Base-by-base conservation (phyloP, 305 asterid species). In the Solanum hybrid region DNA sequence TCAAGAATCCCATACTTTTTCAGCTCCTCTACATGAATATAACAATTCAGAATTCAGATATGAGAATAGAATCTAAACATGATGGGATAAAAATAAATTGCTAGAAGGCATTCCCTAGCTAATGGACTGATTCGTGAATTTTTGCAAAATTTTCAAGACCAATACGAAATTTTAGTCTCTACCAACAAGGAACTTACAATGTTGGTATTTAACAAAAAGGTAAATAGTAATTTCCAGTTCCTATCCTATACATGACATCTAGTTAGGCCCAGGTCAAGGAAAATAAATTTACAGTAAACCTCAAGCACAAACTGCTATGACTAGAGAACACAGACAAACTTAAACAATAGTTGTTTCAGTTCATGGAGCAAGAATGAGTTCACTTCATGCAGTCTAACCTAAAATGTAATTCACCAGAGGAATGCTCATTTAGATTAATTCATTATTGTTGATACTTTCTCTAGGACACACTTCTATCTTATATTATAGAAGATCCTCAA, bases 11-110 rank as follows among this genome's bases (percentile, higher is more conserved):
- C 99, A 92, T 95, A 92, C 91, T 95, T 95, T 90, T 89, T 91
- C 91, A 97, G 94, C 93, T 97, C 99, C 92, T 93, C 99, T 97
- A 97, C 98, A 94, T 61, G 87, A 89, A 91, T 77, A 92, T 69
- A 94, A 88, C 71, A 88, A 86, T 89, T 35, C 88, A 89, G 90
- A 88, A 80, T 89, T 74, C 90, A 81, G 88, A 86, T 61, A 79
- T 87, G 35, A 89, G 87, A 80, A 89, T 69, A 92, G 34, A 86
- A 92, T 86, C 90, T 33, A 76, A 92, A 83, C 87, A 61, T 86
- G 89, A 89, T n/a, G 74, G 81, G 13, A 34, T 74, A 36, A 20
- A 91, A 74, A 51, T 64, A 46, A 35, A 57, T 57, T 85, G 76
- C 88, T 85, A 57, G 42, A 87, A 85, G 79, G 86, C 81, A 57